Conservation (phyloP, 805 yeast species). For the Kurtzmaniella cleridarum region DNA sequence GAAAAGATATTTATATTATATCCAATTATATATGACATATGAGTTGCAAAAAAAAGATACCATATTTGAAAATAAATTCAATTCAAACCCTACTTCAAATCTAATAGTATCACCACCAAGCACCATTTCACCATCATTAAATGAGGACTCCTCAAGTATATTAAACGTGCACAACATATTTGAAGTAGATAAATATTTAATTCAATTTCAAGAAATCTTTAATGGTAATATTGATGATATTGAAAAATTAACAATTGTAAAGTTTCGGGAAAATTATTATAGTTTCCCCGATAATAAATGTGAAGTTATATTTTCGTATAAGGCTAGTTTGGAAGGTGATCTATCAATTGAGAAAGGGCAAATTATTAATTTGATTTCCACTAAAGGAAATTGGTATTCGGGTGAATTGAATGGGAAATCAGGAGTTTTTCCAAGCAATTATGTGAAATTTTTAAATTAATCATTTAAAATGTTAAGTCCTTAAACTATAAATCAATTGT, state of each 20-base stretch:
- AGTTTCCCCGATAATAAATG: conserved; percentile 16
- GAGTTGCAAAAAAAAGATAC: conserved; percentile 19
- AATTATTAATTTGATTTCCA: conserved; percentile 30
- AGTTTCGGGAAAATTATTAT: conserved; percentile 17
- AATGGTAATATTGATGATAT: conserved; percentile 8
- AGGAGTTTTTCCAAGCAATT: conserved; percentile 26
- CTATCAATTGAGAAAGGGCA: conserved; percentile 41
- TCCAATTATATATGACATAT: conserved; percentile 31
- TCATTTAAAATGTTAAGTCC: background rate
- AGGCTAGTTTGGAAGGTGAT: conserved; percentile 35
- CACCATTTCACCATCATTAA: too few relatives aligned
- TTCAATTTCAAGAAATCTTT: conserved; percentile 5
- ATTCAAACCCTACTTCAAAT: background rate
- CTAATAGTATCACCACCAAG: background rate
- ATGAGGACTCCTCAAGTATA: conserved; percentile 1
- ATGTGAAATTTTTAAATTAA: conserved; percentile 15
- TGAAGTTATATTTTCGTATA: conserved; percentile 36
- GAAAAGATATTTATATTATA: conserved; percentile 29
- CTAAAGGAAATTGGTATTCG: conserved; percentile 31
- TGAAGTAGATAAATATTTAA: background rate
- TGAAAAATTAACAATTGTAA: conserved; percentile 16
- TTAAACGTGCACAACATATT: too few relatives aligned
- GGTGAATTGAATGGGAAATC: conserved; percentile 22
- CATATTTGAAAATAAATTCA: conserved; percentile 10
- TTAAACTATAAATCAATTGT: background rate